Evolutionary conservation across 2,329 filamentous ascomycete species (phyloP), one percentile per base, ranked within the genome.

Genomic region (Graphilbum fragrans): DNA sequence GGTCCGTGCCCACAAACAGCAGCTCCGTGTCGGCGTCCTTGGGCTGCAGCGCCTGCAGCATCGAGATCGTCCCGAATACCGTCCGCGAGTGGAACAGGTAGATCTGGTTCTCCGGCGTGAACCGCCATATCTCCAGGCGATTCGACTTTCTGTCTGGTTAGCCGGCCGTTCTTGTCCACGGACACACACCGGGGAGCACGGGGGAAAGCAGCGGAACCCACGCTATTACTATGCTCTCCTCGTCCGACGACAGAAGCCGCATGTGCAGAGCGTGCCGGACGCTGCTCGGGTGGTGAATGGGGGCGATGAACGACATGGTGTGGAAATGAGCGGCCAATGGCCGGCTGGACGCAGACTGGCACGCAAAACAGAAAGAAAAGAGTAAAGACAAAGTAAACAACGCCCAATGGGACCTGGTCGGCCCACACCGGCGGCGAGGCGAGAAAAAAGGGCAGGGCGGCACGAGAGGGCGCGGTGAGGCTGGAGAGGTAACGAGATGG

Each of bases 211-310:
- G 32, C 5, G n/a, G 38, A 49, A 62, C 86, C 64, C 72, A 95
- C 88, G 87, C 86, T 54, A 95, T 70, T 41, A 95, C 77, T 47
- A 98, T 68, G 52, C 85, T 87, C 53, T 94, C 83, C 46, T 87
- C 77, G 39, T 84, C 76, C 5, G 76, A 65, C 35, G 75, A 72
- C 39, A 94, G 67, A 52, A 96, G 80, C 52, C 77, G 79, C 46
- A 90, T 72, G 56, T 82, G 85, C 50, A 96, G 61, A 14, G 88
- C 90, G 72, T 94, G 84, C 42, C 88, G 80, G 49, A 95, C 80
- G 65, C 86, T 94, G 59, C 86, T 95, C 20, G 92, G 83, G 53
- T 80, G 75, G 61, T 98, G 92, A 43, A 98, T 92, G 32, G 92
- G 88, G 47, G 86, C 87, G 54, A 98, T 69, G 60, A 96, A 98